These are phyloP conservation scores for Capsella bursapastoris DNA, from an alignment of 345 rosid species.

Conservation along the genomic window DNA sequence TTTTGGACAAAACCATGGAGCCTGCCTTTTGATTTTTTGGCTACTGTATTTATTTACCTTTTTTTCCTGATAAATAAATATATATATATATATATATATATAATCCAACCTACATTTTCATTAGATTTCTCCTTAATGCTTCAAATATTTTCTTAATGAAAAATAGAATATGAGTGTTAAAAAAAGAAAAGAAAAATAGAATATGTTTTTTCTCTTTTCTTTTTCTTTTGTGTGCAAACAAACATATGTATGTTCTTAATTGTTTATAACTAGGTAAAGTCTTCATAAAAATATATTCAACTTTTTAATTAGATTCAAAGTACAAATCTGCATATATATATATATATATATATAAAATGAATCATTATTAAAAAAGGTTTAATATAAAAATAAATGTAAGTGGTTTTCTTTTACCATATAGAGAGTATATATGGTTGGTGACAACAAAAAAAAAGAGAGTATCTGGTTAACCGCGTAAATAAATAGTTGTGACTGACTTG, in stretches of 20 bases:
- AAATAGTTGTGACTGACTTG: no score
- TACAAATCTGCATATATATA: no score
- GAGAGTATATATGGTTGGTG: no score
- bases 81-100: background rate
- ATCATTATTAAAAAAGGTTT: background rate
- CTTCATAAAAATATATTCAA: no score
- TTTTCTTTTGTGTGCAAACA: no score
- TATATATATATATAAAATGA: background rate
- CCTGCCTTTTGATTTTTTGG: background rate
- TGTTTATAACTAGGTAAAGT: no score
- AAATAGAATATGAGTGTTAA: no score
- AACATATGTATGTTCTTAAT: no score
- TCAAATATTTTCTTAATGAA: background rate
- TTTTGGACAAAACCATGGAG: slow-evolving; percentile 38
- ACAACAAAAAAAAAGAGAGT: background rate
- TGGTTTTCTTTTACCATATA: background rate
- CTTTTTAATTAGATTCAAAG: no score
- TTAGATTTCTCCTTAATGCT: background rate
- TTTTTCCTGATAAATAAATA: background rate
- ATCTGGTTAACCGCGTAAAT: no score
- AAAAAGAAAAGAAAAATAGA: background rate
- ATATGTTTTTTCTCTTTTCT: no score
- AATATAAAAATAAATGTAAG: no score
- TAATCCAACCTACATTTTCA: background rate
- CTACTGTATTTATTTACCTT: background rate